A percentile compares a stretch with the other conserved stretches of the same genome.
phyloP scores from a whole-genome alignment of 768 basidiomycete species.

The Lactifluus hygrophoroides region DNA sequence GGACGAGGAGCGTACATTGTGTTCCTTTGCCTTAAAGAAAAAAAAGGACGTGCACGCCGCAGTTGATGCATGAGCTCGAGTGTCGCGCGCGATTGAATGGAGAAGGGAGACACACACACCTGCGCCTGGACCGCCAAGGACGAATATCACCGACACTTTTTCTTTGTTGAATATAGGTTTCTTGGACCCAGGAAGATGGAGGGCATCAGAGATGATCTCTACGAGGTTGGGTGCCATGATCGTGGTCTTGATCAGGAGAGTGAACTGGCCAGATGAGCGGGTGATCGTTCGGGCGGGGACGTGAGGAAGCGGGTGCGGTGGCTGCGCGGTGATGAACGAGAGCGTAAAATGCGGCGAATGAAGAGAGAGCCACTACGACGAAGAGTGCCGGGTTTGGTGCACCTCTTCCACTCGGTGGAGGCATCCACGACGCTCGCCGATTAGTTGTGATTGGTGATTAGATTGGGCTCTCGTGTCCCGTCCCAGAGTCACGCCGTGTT shows the following conservation, averaged over 20 bases:
- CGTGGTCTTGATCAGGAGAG: slow-evolving; percentile 21
- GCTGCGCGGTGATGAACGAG: slow-evolving; percentile 49
- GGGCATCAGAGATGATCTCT: slow-evolving; percentile 34
- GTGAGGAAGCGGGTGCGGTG: slow-evolving; percentile 50
- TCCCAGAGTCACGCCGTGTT: no score
- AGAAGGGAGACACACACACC: slow-evolving; percentile 38
- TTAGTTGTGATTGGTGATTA: no score
- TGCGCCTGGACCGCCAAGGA: slow-evolving; percentile 95
- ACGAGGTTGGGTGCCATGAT: slow-evolving; percentile 33
- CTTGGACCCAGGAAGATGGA: slow-evolving; percentile 24
- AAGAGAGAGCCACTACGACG: slow-evolving; percentile 44
- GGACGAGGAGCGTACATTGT: slow-evolving; percentile 80
- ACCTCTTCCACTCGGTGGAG: slow-evolving; percentile 18
- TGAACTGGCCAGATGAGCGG: slow-evolving; percentile 59
- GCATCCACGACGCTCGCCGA: background rate
- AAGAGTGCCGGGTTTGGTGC: slow-evolving; percentile 59
- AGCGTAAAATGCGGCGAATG: slow-evolving; percentile 49
- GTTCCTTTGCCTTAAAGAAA: slow-evolving; percentile 84
- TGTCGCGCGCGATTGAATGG: no score
- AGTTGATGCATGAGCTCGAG: background rate
- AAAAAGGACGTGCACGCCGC: background rate
- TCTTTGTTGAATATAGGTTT: slow-evolving; percentile 44
- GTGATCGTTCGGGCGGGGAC: slow-evolving; percentile 53
- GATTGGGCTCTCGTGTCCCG: no score
- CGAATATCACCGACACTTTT: slow-evolving; percentile 85